These are phyloP conservation scores for Chalciporus chontae DNA, from an alignment of 768 basidiomycete genomes.

Conservation along the genomic window DNA sequence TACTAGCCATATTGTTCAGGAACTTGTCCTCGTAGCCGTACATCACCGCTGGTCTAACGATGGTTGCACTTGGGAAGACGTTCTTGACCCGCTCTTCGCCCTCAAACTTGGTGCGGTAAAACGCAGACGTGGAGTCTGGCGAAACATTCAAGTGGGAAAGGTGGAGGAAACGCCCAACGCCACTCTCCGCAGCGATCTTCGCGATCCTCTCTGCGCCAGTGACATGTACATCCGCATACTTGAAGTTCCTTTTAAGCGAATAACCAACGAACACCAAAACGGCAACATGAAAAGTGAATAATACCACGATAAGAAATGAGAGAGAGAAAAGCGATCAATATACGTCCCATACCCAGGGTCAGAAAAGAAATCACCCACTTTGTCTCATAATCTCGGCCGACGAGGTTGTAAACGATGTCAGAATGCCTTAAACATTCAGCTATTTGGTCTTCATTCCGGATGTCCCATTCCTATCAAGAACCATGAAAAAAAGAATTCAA, in stretches of 20 bases:
- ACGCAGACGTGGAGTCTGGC: slow-evolving; percentile 68
- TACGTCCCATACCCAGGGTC: slow-evolving; percentile 10
- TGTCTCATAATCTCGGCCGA: slow-evolving; percentile 91
- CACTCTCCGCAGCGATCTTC: slow-evolving; percentile 66
- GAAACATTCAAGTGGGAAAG: slow-evolving; percentile 94
- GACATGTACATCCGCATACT: slow-evolving; percentile 77
- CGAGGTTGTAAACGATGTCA: slow-evolving; percentile 94
- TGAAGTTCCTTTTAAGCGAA: slow-evolving; percentile 73
- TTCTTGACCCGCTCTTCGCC: slow-evolving; percentile 86
- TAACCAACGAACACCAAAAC: slow-evolving; percentile 5
- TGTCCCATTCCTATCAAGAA: slow-evolving; percentile 83
- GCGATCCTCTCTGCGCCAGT: slow-evolving; percentile 85
- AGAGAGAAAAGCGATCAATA: slow-evolving; percentile 9
- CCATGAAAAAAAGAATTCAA: slow-evolving; percentile 13
- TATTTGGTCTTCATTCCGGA: slow-evolving; percentile 86
- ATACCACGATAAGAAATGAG: background rate
- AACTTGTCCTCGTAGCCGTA: slow-evolving; percentile 96
- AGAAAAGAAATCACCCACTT: slow-evolving; percentile 55
- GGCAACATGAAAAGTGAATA: background rate
- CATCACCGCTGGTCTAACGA: slow-evolving; percentile 81
- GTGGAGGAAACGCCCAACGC: slow-evolving; percentile 85
- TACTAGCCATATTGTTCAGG: slow-evolving; percentile 87
- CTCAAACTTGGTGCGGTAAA: slow-evolving; percentile 86
- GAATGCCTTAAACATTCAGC: slow-evolving; percentile 93
- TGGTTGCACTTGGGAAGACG: slow-evolving; percentile 81